These are phyloP conservation scores for Pichia sp. DNA, from an alignment of 1,139 yeast species.

Conservation along the genomic window DNA sequence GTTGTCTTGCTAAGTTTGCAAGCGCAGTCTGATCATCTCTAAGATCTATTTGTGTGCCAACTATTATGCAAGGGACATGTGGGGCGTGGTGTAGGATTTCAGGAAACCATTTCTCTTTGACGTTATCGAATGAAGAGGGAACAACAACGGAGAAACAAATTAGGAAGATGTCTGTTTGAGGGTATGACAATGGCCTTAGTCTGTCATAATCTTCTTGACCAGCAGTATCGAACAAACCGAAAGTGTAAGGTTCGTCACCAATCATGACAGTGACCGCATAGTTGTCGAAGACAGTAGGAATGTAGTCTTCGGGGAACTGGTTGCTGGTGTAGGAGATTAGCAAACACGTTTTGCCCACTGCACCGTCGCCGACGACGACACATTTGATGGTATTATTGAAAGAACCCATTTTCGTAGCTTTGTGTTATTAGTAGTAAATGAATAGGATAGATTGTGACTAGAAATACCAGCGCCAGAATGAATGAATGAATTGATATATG, in stretches of 20 bases:
- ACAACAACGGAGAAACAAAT: slow-evolving; percentile 94
- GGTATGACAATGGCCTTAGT: slow-evolving; percentile 91
- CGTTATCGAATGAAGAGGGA: slow-evolving; percentile 97
- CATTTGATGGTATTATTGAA: slow-evolving; percentile 65
- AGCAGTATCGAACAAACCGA: slow-evolving; percentile 95
- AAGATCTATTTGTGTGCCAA: slow-evolving; percentile 92
- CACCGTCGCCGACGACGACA: slow-evolving; percentile 98
- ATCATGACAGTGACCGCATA: slow-evolving; percentile 98
- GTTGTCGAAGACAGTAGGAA: slow-evolving; percentile 90
- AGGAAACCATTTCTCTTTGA: slow-evolving; percentile 97
- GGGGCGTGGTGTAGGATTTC: slow-evolving; percentile 98
- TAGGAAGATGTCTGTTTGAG: slow-evolving; percentile 92
- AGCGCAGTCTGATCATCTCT: slow-evolving; percentile 89
- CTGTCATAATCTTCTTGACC: slow-evolving; percentile 99
- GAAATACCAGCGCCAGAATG: not conserved
- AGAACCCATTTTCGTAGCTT: slow-evolving; percentile 16
- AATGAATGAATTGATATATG: not conserved
- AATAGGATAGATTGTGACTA: not conserved
- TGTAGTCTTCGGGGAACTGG: slow-evolving; percentile 84
- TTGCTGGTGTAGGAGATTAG: slow-evolving; percentile 86
- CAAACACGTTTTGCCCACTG: slow-evolving; percentile 90
- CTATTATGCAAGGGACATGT: slow-evolving; percentile 92
- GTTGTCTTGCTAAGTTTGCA: slow-evolving; percentile 86
- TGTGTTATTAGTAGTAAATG: not conserved
- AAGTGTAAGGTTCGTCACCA: slow-evolving; percentile 96